Evolutionary conservation across 495 filamentous ascomycete species (phyloP), one percentile per base, ranked within the genome.

Genomic region (Echria macrotheca): DNA sequence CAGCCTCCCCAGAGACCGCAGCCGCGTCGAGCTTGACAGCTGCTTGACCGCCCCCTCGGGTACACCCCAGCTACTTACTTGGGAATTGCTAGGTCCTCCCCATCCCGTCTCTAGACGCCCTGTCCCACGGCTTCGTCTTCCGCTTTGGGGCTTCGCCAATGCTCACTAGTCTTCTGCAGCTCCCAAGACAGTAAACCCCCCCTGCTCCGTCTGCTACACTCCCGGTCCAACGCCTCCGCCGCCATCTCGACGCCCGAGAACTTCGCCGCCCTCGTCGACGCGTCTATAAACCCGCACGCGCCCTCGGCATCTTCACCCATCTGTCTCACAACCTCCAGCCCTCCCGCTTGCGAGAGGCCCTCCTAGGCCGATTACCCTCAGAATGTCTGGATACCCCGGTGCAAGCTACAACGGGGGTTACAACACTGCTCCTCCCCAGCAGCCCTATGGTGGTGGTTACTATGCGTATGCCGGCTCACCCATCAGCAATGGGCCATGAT

Each of bases 371-470:
- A 38, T 52, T 31, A 12, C 19, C 19, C 19, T 11, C 12, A 40
- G 55, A 53, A 61, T 65, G 62, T 55, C 62, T 59, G 64, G 69
- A 61, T 63, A 68, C 58, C 68, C 69, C 39, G 66, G 65, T 47
- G 61, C 67, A 54, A 60, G 64, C 31, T 72, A 71, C 36, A 64
- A 21, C 40, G 59, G 69, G 40, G 69, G 67, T 57, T 71, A 70
- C 37, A 64, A 59, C 52, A 45, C 50, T 17, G 56, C 61, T 17
- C 67, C 64, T 50, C 63, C 66, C 44, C 68, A 67, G 43, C 68
- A 65, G 42, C 67, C 68, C 38, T 67, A 65, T 36, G 57, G 52
- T n/a, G n/a, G n/a, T n/a, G n/a, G n/a, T n/a, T n/a, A n/a, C n/a
- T n/a, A n/a, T n/a, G n/a, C n/a, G n/a, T n/a, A n/a, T n/a, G n/a